phyloP scores from a whole-genome alignment of 2,329 filamentous ascomycete genomes.

The Fusarium penzigii region DNA sequence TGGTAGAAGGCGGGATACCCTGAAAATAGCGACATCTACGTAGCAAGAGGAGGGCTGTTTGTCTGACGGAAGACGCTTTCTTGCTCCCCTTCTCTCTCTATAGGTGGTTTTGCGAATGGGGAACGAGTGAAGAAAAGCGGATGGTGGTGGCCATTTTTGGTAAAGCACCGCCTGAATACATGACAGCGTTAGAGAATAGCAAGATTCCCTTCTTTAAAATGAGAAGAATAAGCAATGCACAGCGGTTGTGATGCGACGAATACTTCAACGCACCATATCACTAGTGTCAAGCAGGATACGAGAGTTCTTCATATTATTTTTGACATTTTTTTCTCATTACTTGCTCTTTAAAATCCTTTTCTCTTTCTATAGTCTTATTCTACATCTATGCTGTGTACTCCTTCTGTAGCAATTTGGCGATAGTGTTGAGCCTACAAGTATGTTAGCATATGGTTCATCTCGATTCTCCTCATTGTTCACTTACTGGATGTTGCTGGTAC shows the following conservation, averaged over 20 bases:
- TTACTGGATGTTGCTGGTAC: conserved; percentile 76
- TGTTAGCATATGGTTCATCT: conserved; percentile 15
- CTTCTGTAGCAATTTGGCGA: conserved; percentile 64
- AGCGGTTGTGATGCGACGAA: too few species aligned
- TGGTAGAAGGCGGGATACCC: conserved; percentile 27
- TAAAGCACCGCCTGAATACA: conserved; percentile 17
- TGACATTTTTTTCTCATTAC: conserved; percentile 15
- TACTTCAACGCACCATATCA: too few species aligned
- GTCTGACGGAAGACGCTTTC: conserved; percentile 8
- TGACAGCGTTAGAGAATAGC: conserved; percentile 18
- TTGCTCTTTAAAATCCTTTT: conserved; percentile 6
- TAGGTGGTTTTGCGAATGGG: conserved; percentile 20
- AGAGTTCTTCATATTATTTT: conserved; percentile 3
- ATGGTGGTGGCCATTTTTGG: conserved; percentile 15
- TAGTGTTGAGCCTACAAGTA: conserved; percentile 57
- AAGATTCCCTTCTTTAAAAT: conserved; percentile 26
- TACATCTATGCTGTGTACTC: conserved; percentile 50
- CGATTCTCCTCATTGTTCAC: conserved; percentile 24
- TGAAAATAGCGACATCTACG: conserved; percentile 20
- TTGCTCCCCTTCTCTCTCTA: conserved; percentile 21
- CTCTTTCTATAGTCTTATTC: conserved; percentile 10
- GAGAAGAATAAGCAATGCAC: not conserved
- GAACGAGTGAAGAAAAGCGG: conserved; percentile 23
- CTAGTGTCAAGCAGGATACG: too few species aligned
- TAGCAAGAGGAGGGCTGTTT: conserved; percentile 15